Base-by-base conservation (phyloP, 768 basidiomycete genomes). In the Filobasidium floriforme region DNA sequence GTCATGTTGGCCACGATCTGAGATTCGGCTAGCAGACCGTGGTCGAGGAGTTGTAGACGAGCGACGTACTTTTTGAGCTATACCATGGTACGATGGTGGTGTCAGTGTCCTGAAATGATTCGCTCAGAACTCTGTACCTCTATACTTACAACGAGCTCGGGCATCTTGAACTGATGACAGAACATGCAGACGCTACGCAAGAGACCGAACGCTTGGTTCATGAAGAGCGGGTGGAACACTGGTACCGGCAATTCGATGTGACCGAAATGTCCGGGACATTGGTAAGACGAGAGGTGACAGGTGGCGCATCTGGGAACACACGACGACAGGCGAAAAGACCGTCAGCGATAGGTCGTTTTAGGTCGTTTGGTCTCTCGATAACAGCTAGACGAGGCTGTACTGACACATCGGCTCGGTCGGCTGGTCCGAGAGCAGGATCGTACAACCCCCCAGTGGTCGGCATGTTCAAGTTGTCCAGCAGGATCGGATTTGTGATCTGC, bases 211-310 rank as follows among this genome's bases (percentile, higher is more conserved):
- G 89, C 87, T 73, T 93, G 90, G 40, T 83, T 82, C 86, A 98
- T 91, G 80, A 98, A 99, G 44, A 99, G 81, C 0, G 96, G 96
- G 74, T 99, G 94, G 75, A 89, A 98, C 1, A 98, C 90, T 15
- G 96, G 93, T 19, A 89, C 85, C 22, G 94, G 92, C 7, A 99
- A 84, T 68, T 97, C 92, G 68, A 99, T 94, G 79, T 98, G 96
- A 24, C 96, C 96, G 80, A 89, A 99, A 79, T 99, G 96, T 19
- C 96, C 96, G 1, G 96, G 93, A 78, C 96, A 99, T 67, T 88
- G 88, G 81, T 88, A 98, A 75, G 92, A 94, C 57, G 86, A 89
- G 73, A 96, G 84, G 66, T 84, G 88, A 77, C 96, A 99, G 79
- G 96, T 96, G 69, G 88, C 82, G 77, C 96, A 99, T 67, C 94